phyloP scores from a whole-genome alignment of 2,329 filamentous ascomycete genomes.

The Botrytis byssoidea region DNA sequence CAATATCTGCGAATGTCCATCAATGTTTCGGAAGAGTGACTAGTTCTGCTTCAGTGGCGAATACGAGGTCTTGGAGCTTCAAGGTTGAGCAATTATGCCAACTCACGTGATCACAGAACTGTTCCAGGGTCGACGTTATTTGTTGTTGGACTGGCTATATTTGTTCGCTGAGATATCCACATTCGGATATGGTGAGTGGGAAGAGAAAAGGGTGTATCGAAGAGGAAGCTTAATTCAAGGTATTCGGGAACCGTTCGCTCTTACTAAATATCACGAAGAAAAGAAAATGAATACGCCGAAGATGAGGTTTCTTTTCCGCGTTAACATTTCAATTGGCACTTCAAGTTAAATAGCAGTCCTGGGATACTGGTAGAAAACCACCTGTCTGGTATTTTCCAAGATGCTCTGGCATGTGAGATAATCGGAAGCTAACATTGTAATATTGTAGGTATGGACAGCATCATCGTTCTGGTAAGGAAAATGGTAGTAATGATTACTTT shows the following conservation, averaged over 20 bases:
- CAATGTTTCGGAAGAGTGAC: conserved; percentile 9
- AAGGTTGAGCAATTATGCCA: background rate
- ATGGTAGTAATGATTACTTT: background rate
- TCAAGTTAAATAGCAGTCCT: background rate
- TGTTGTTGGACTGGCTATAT: background rate
- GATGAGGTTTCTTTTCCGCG: background rate
- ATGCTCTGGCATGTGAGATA: background rate
- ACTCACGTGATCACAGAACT: background rate
- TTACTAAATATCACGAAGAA: too few relatives aligned
- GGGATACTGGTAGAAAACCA: background rate
- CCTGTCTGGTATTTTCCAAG: background rate
- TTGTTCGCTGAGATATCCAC: background rate
- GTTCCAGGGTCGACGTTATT: background rate
- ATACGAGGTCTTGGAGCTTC: background rate
- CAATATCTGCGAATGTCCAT: background rate
- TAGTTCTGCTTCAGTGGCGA: conserved; percentile 2
- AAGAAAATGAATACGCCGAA: background rate
- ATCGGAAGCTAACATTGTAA: background rate
- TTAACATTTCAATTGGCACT: background rate
- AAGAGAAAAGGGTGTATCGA: background rate
- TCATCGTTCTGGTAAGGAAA: background rate
- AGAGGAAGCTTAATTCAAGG: background rate
- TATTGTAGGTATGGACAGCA: background rate
- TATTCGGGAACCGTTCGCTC: background rate
- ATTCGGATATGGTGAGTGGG: background rate